A percentile compares a stretch with the other conserved stretches of the same genome.
Conservation (phyloP, 2,329 filamentous ascomycete species). For the Davidsoniella virescens region DNA sequence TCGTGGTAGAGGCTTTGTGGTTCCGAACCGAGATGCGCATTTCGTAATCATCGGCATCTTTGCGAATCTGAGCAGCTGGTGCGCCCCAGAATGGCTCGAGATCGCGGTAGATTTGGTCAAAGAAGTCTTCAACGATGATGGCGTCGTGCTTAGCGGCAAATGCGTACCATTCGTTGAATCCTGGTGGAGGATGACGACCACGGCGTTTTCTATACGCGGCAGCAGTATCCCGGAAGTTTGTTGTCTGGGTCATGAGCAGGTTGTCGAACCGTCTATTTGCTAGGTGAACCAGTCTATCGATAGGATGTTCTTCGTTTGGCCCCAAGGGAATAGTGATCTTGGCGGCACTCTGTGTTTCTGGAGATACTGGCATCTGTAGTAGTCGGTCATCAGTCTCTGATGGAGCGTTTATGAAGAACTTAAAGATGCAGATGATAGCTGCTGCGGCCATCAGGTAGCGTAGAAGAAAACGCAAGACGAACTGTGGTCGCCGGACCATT, state of each 20-base stretch:
- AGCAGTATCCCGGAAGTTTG: constrained; percentile 34
- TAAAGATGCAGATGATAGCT: constrained; percentile 5
- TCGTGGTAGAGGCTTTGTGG: constrained; percentile 32
- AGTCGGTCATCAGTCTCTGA: constrained; percentile 2
- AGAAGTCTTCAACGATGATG: constrained; percentile 46
- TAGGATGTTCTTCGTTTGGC: constrained; percentile 26
- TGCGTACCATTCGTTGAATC: constrained; percentile 44
- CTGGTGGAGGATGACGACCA: constrained; percentile 45
- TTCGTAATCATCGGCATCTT: constrained; percentile 37
- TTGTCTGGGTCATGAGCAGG: constrained; percentile 29
- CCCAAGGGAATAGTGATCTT: constrained; percentile 15
- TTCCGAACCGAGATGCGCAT: constrained; percentile 45
- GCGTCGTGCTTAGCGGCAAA: constrained; percentile 35
- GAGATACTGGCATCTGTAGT: background rate
- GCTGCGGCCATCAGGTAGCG: constrained; percentile 5
- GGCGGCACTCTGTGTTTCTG: constrained; percentile 10
- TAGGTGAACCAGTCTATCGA: constrained; percentile 31
- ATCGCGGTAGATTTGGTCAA: constrained; percentile 48
- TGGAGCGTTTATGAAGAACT: constrained; percentile 5
- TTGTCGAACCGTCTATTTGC: constrained; percentile 28
- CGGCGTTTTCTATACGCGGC: constrained; percentile 37
- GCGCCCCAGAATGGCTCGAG: constrained; percentile 41
- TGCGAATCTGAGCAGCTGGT: constrained; percentile 30
- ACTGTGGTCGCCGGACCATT: constrained; percentile 6
- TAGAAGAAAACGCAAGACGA: constrained; percentile 5